Base-by-base conservation (phyloP, 1,284 basidiomycete genomes). In the Heterobasidion annosum region DNA sequence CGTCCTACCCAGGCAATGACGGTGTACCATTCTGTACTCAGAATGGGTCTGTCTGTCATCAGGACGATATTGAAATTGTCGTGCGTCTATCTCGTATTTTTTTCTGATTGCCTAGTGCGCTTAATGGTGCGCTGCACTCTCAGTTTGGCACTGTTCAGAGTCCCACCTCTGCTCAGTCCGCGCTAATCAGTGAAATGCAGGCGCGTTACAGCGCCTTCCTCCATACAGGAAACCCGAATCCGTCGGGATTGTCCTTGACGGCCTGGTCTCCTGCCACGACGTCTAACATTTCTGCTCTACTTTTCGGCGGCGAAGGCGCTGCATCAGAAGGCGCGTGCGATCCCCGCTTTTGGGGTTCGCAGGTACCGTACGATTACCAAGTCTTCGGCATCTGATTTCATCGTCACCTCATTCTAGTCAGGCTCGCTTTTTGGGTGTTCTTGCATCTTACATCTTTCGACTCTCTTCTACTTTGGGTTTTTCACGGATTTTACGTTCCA, bases 41-140 rank as follows among this genome's bases (percentile, higher is more conserved):
- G 56, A 46, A 68, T 34, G 83, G 81, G 16, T 64, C 68, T 18
- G 82, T 88, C 35, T 88, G 86, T 66, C 86, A 89, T 64, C 76
- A 86, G 64, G 85, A 88, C 62, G 85, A 88, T 61, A 88, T 88
- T 54, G 70, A 82, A 70, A 83, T 88, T 64, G 77, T 88, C 56
- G 83, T 84, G 69, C 58, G 81, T 75, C 25, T 48, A 32, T 47
- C 43, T 52, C 37, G 6, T 44, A 42, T 34, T 19, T 52, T 43
- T 48, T 33, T 45, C 32, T 34, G 37, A 52, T 44, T 49, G 43
- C 55, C 45, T 4, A 8, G 25, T 35, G 8, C 42, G 33, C 56
- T 56, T 33, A 53, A 16, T 5, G 2, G 45, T 33, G 56, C 33
- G 51, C 43, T 50, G 54, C 18, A 56, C 47, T 57, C 58, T 33